A percentile compares a stretch with the other conserved stretches of the same genome.
Evolutionary conservation across 2,329 filamentous ascomycete genomes (phyloP).

Genomic region (Colletotrichum orchidophilum): DNA sequence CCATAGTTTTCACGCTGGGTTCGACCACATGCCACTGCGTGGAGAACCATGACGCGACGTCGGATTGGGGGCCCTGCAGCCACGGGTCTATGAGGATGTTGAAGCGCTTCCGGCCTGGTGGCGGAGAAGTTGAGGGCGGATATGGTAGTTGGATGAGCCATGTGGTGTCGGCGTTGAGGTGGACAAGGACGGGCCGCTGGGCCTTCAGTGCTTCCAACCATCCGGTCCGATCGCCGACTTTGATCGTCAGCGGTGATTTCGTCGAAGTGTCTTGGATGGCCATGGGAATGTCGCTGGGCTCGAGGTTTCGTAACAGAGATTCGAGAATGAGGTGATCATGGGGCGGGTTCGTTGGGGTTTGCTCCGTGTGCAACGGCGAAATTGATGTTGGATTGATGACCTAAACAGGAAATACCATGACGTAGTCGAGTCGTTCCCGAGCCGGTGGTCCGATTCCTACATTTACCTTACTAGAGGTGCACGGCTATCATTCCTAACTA

Average conservation of each 20-base stretch:
- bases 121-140: conserved; percentile 52
- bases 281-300: neutral
- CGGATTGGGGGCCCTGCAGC: conserved; percentile 69
- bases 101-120: conserved; percentile 62
- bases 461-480: neutral
- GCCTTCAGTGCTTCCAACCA: conserved; percentile 19
- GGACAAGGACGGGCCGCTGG: conserved; percentile 60
- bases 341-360: neutral
- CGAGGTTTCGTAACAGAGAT: neutral
- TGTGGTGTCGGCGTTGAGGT: conserved; percentile 73
- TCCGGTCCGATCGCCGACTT: conserved; percentile 5
- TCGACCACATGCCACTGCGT: conserved; percentile 69
- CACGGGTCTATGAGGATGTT: conserved; percentile 75
- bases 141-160: conserved; percentile 74
- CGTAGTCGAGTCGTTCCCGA: neutral
- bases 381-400: neutral
- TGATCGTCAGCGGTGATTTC: neutral
- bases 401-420: neutral
- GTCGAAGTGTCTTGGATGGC: neutral
- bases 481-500: neutral
- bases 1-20: conserved; percentile 63
- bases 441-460: neutral
- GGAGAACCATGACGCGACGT: conserved; percentile 72
- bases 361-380: neutral
- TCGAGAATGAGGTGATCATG: neutral